Base-by-base conservation (phyloP, 2,329 filamentous ascomycete genomes). In the Ramularia endophylla region DNA sequence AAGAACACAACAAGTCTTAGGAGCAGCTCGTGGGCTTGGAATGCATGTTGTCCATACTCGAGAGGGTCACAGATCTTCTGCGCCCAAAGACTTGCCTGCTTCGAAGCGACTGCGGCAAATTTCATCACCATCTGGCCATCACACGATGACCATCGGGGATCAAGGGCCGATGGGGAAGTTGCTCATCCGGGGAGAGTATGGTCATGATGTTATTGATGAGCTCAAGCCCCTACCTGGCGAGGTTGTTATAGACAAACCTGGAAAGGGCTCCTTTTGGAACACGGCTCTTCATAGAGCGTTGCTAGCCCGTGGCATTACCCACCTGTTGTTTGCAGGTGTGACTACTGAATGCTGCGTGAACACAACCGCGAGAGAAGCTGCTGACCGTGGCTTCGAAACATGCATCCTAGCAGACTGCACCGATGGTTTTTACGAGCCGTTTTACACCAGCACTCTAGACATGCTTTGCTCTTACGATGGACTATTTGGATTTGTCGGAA, bases 381-480 rank as follows among this genome's bases (percentile, higher is more conserved):
- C 74, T 43, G 77, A 80, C 51, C 69, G 77, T n/a, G 77, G 77
- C 0, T 79, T 77, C 48, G 73, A 80, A 52, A 77, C 72, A 57
- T 79, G 75, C 62, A 66, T 72, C 12, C 57, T 74, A 15, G 62
- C 59, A 5, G 68, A 74, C 50, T 73, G 67, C 47, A 74, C 71
- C 0, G 66, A 65, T 34, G 71, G 72, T 1, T 74, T 74, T 41
- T 66, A 72, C 38, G 56, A 60, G 8, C 61, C 65, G n/a, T 68
- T 70, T 49, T 71, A 71, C 12, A 59, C 57, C 15, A 65, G 64
- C 4, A 68, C 70, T 4, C 53, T 75, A n/a, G 71, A 74, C 43
- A 74, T 69, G 50, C 61, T 75, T 20, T 69, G 67, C 48, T 68
- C 68, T 30, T 71, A 70, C 38, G 72, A 75, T 51, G 72, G 73